Conservation (phyloP, 148 eudicot genomes). For the Limonium bicolor region DNA sequence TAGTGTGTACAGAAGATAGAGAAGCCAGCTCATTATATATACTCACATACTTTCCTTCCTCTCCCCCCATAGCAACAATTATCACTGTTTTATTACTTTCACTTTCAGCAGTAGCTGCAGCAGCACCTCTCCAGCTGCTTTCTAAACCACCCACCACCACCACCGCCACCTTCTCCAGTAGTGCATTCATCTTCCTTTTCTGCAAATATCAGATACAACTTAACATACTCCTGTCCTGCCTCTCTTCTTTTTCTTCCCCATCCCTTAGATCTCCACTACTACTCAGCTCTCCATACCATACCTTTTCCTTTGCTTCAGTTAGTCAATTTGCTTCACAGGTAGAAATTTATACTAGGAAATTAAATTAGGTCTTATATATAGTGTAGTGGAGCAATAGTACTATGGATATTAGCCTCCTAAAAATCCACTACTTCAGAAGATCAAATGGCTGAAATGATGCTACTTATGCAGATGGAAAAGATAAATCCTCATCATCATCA, state of each 20-base stretch:
- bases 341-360: neutral
- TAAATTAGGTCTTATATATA: neutral
- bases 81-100: slow-evolving; percentile 4
- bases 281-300: slow-evolving; percentile 8
- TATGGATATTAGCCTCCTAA: slow-evolving; percentile 44
- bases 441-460: slow-evolving; percentile 44
- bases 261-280: slow-evolving; percentile 23
- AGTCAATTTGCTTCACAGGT: neutral
- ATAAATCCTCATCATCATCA: slow-evolving; percentile 11
- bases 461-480: slow-evolving; percentile 43
- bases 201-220: slow-evolving; percentile 17
- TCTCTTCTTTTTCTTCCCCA: slow-evolving; percentile 36
- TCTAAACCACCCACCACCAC: too few species aligned
- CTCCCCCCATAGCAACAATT: neutral
- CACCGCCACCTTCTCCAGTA: too few species aligned
- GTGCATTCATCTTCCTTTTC: slow-evolving; percentile 10
- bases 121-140: neutral
- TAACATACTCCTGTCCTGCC: slow-evolving; percentile 29
- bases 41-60: too few species aligned
- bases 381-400: neutral
- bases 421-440: slow-evolving; percentile 34
- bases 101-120: neutral
- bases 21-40: too few species aligned
- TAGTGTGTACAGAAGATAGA: too few species aligned
- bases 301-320: slow-evolving; percentile 3